phyloP scores from a whole-genome alignment of 2,329 filamentous ascomycete genomes.

The Fusarium mexicanum region DNA sequence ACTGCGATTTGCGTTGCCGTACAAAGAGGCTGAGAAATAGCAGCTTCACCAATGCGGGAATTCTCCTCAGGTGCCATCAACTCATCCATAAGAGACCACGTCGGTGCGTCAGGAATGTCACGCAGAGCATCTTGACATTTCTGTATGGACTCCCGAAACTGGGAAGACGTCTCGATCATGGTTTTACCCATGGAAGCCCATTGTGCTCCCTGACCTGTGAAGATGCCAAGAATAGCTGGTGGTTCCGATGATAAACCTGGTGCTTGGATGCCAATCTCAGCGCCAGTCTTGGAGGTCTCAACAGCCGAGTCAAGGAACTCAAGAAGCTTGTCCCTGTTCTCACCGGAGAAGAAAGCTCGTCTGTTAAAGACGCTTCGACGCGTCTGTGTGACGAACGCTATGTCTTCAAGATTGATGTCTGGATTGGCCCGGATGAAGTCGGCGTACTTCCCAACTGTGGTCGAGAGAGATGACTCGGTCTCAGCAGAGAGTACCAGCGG shows the following conservation, averaged over 20 bases:
- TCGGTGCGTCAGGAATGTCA: background rate
- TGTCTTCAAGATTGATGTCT: background rate
- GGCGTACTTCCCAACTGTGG: background rate
- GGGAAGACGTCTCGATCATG: background rate
- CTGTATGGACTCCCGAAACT: background rate
- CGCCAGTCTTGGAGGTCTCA: background rate
- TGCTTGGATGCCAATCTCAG: background rate
- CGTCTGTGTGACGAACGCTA: background rate
- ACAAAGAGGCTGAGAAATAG: background rate
- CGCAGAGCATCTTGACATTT: background rate
- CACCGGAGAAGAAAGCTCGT: background rate
- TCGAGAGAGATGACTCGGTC: background rate
- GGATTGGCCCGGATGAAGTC: background rate
- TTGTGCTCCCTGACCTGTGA: slow-evolving; percentile 1
- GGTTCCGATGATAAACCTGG: background rate
- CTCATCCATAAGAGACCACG: background rate
- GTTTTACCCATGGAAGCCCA: background rate
- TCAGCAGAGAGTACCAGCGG: background rate
- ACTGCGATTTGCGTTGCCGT: background rate
- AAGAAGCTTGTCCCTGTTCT: background rate
- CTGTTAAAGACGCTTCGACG: background rate
- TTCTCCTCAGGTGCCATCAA: background rate
- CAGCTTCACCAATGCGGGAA: background rate
- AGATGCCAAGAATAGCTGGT: background rate
- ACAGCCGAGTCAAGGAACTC: background rate